Evolutionary conservation across 345 rosid species (phyloP).

Genomic region (Rhizophora apiculata): DNA sequence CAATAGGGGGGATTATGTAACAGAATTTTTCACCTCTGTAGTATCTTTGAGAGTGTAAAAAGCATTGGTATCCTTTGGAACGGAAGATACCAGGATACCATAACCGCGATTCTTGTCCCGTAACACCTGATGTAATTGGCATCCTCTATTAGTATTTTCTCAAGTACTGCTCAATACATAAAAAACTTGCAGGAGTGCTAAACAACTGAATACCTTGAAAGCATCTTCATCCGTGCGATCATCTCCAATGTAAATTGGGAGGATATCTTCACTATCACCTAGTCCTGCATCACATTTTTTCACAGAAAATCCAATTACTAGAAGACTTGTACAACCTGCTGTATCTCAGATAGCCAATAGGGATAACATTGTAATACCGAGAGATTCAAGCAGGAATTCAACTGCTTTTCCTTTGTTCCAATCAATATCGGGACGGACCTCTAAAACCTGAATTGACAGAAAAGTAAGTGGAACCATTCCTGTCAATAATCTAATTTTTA

Average conservation of each 20-base stretch:
- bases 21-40: constrained; percentile 46
- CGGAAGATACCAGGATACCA: constrained; percentile 81
- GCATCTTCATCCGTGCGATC: constrained; percentile 93
- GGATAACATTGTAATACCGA: constrained; percentile 44
- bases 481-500: no score
- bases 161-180: background rate
- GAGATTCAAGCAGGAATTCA: constrained; percentile 82
- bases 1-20: no score
- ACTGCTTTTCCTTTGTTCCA: constrained; percentile 99
- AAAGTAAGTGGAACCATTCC: background rate
- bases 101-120: constrained; percentile 55
- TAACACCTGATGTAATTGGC: constrained; percentile 43
- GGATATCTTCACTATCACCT: constrained; percentile 56
- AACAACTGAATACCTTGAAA: constrained; percentile 50
- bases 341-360: background rate
- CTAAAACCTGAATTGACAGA: constrained; percentile 63
- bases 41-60: constrained; percentile 76
- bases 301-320: no score
- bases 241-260: constrained; percentile 86
- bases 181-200: background rate
- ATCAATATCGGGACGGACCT: constrained; percentile 86
- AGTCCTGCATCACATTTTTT: constrained; percentile 42
- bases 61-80: constrained; percentile 76
- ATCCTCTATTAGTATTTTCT: background rate
- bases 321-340: no score